phyloP scores from a whole-genome alignment of 192 early-diverging fungal genomes.

The Rhizoclosmatium globosum region DNA sequence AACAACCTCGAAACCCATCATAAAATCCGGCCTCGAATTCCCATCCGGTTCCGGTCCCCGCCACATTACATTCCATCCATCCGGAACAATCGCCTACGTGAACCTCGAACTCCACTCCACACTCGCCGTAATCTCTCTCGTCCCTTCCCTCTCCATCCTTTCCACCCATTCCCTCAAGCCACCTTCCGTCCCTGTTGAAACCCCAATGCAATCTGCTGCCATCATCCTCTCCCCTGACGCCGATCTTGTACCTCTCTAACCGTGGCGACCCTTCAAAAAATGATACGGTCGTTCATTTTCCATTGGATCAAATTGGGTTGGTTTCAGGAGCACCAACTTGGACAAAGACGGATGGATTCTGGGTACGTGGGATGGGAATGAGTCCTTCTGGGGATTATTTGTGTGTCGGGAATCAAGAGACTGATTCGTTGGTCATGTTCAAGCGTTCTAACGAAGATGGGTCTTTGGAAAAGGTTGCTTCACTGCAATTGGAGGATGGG shows the following conservation, averaged over 20 bases:
- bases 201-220: conserved; percentile 12
- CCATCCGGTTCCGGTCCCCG: conserved; percentile 12
- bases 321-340: neutral
- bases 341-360: neutral
- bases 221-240: conserved; percentile 7
- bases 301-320: neutral
- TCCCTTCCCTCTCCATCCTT: neutral
- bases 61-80: conserved; percentile 21
- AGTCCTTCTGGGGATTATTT: neutral
- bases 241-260: conserved; percentile 22
- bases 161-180: neutral
- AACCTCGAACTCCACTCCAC: conserved; percentile 13
- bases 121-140: conserved; percentile 11
- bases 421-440: conserved; percentile 16
- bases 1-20: neutral
- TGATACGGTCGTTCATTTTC: conserved; percentile 14
- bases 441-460: neutral
- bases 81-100: conserved; percentile 20
- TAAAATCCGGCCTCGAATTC: neutral
- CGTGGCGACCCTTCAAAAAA: neutral
- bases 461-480: neutral
- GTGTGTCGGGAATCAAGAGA: conserved; percentile 16
- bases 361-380: neutral
- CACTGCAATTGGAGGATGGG: neutral
- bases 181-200: neutral